Evolutionary conservation across 106 monocot genomes (phyloP).

Genomic region (Gastrodia elata): DNA sequence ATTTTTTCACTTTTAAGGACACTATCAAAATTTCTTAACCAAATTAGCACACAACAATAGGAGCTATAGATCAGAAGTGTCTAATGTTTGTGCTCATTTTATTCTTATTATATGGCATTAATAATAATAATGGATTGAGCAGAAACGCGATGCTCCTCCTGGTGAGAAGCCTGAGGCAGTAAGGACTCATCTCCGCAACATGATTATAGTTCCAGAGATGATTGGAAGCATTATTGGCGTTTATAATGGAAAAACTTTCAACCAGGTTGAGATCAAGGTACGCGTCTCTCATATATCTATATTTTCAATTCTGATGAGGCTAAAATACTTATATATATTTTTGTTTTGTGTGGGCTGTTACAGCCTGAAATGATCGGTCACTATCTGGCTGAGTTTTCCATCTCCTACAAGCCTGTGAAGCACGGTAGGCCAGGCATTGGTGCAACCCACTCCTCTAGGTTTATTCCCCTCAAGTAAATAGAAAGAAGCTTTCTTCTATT

Average conservation of each 20-base stretch:
- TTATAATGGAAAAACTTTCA: conserved; percentile 51
- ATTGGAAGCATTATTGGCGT: conserved; percentile 49
- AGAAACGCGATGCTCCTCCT: conserved; percentile 40
- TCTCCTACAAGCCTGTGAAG: conserved; percentile 48
- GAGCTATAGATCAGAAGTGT: too few species aligned
- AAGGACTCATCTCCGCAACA: conserved; percentile 44
- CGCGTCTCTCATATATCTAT: background rate
- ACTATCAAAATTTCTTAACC: too few species aligned
- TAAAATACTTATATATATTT: background rate
- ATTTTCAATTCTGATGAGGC: background rate
- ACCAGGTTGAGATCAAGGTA: conserved; percentile 47
- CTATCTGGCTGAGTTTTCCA: conserved; percentile 50
- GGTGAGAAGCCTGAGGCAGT: conserved; percentile 49
- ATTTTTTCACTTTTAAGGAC: too few species aligned
- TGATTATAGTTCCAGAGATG: conserved; percentile 53
- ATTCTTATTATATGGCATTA: too few species aligned
- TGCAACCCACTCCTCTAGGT: conserved; percentile 56
- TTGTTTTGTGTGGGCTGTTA: background rate
- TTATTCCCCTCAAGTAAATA: conserved; percentile 49
- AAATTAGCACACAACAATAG: too few species aligned
- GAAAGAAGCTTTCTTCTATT: too few species aligned
- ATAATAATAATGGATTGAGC: background rate
- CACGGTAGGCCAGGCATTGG: conserved; percentile 52
- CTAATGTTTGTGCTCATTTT: too few species aligned
- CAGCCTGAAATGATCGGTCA: conserved; percentile 48